phyloP scores from a whole-genome alignment of 2,329 filamentous ascomycete genomes.

The Alternaria metachromatica region DNA sequence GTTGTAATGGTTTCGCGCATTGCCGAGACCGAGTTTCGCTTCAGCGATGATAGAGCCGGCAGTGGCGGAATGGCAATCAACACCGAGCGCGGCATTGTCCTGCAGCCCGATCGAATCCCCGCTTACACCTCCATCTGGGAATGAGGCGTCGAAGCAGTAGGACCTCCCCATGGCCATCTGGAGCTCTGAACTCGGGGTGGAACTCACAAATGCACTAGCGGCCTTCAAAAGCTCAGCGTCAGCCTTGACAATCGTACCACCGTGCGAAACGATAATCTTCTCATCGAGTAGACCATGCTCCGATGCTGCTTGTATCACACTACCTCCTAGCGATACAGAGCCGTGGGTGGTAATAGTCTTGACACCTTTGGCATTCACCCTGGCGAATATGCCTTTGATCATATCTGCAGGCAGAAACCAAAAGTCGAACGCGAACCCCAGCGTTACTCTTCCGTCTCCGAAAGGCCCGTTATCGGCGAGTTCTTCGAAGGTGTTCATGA shows the following conservation, averaged over 20 bases:
- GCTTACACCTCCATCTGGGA: constrained; percentile 15
- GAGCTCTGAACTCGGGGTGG: constrained; percentile 59
- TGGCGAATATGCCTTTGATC: constrained; percentile 48
- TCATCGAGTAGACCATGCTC: constrained; percentile 51
- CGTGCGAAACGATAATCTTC: constrained; percentile 54
- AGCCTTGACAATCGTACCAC: constrained; percentile 37
- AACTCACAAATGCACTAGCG: constrained; percentile 49
- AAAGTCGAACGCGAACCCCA: constrained; percentile 56
- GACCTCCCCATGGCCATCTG: constrained; percentile 55
- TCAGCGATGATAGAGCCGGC: constrained; percentile 55
- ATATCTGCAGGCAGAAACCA: constrained; percentile 49
- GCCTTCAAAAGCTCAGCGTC: constrained; percentile 48
- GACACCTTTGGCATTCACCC: constrained; percentile 46
- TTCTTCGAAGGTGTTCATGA: constrained; percentile 46
- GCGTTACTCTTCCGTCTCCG: constrained; percentile 43
- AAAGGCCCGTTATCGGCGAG: constrained; percentile 40
- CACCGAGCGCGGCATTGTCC: constrained; percentile 57
- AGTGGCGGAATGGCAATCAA: constrained; percentile 63
- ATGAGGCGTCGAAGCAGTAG: constrained; percentile 45
- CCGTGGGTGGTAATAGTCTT: constrained; percentile 54
- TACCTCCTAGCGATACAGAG: constrained; percentile 12
- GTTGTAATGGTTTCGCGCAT: constrained; percentile 51
- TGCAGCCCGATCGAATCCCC: constrained; percentile 30
- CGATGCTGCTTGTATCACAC: constrained; percentile 32
- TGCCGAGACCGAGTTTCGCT: constrained; percentile 61